Evolutionary conservation across 75 land plant species (phyloP), one percentile per base, ranked within the genome.

Genomic region (Cunninghamia lanceolata): DNA sequence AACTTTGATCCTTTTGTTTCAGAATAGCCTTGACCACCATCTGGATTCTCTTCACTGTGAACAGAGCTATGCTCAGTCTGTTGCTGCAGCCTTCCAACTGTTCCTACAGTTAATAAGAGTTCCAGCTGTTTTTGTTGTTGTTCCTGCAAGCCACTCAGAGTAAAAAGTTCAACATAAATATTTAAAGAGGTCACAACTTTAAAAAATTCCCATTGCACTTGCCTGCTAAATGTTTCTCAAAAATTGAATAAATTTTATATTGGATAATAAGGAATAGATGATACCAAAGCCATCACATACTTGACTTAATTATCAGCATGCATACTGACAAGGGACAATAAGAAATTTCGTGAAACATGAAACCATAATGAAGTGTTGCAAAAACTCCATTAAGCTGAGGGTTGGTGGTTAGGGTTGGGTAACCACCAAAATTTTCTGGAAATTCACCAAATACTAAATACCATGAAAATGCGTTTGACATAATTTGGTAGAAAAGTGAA

Each of bases 91-190:
- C 88, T 91, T 42, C 90, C 90, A 50, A 75, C 36, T 84, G 92
- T 94, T 15, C 53, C 91, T 75, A 94, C 85, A 32, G 95, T 91
- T 47, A 94, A 89, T 35, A 94, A 89, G 52, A 94, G 87, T 80
- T 94, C 91, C 74, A 94, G 92, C 56, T 94, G 95, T 87, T 94
- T 94, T 70, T 87, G 92, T n/a, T 94, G 93, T 45, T 94, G 95
- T 32, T 94, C 95, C 95, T 93, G 82, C 50, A 70, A n/a, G 21
- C 15, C 84, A 83, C 63, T 83, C 50, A 50, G 21, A 79, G 11
- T 79, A 28, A 79, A 28, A 79, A 7, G 10, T 76, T 76, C 25
- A 19, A 43, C 43, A 43, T 1, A 46, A 28, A 42, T 42, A 42
- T 78, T 42, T 78, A 45, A 43, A 28, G 25, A 79, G 46, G 82